Percentiles rank a stretch among this genome's conserved stretches.
Conservation (phyloP, 176 grass and related monocot species). For the Panicum miliaceum region DNA sequence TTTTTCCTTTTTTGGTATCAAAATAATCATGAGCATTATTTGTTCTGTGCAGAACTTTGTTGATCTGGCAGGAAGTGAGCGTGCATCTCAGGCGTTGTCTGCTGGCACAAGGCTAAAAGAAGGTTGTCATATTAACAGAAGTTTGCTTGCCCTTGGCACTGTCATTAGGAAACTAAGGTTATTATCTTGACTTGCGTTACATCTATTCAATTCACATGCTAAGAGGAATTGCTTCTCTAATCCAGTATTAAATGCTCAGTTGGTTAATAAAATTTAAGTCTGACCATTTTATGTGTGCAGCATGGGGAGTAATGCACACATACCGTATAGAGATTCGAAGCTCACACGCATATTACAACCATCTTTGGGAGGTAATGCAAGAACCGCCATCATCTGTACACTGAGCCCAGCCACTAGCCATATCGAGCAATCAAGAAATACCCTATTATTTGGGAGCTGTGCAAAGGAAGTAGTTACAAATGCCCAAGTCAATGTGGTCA, state of each 20-base stretch:
- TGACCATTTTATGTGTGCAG: slow-evolving; percentile 52
- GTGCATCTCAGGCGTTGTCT: slow-evolving; percentile 80
- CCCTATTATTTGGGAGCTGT: slow-evolving; percentile 80
- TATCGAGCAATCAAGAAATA: slow-evolving; percentile 87
- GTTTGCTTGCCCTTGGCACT: slow-evolving; percentile 85
- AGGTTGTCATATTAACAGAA: slow-evolving; percentile 95
- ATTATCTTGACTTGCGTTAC: slow-evolving; percentile 30
- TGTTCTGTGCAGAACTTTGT: slow-evolving; percentile 79
- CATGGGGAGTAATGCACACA: slow-evolving; percentile 76
- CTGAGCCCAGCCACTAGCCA: slow-evolving; percentile 76
- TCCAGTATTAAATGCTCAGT: slow-evolving; percentile 5
- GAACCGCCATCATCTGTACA: slow-evolving; percentile 88
- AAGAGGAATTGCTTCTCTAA: slow-evolving; percentile 5
- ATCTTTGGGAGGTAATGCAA: slow-evolving; percentile 84
- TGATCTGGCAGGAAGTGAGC: slow-evolving; percentile 96
- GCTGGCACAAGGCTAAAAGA: slow-evolving; percentile 88
- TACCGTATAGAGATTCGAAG: slow-evolving; percentile 92
- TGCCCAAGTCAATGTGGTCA: slow-evolving; percentile 88
- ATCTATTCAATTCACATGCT: slow-evolving; percentile 18
- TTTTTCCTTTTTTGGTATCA: neutral
- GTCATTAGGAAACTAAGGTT: slow-evolving; percentile 93
- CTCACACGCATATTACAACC: slow-evolving; percentile 89
- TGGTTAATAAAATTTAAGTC: slow-evolving; percentile 6
- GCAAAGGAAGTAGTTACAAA: slow-evolving; percentile 85
- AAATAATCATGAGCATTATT: slow-evolving; percentile 10